These are phyloP conservation scores for Fereydounia khargensis DNA, from an alignment of 1,284 basidiomycete species.

Conservation along the genomic window DNA sequence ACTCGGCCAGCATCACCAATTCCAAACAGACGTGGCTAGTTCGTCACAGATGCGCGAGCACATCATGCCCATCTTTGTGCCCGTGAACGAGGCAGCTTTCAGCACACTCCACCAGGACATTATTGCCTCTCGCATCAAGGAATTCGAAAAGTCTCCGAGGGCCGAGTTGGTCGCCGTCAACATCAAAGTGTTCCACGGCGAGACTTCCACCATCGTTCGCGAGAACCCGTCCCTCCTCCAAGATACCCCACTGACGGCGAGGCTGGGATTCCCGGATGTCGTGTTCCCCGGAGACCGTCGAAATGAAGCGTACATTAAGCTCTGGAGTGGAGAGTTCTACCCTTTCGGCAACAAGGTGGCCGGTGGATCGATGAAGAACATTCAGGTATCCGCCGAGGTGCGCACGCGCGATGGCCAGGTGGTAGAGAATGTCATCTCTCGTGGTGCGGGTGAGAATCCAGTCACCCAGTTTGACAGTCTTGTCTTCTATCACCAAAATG, in stretches of 20 bases:
- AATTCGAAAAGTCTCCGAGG: constrained; percentile 81
- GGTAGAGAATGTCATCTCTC: constrained; percentile 73
- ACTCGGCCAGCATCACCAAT: constrained; percentile 65
- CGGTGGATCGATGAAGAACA: constrained; percentile 62
- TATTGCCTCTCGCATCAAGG: constrained; percentile 73
- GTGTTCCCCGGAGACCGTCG: constrained; percentile 89
- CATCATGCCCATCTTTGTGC: constrained; percentile 83
- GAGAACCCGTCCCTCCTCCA: constrained; percentile 85
- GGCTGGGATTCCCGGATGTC: constrained; percentile 94
- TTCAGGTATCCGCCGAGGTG: constrained; percentile 89
- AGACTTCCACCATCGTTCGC: constrained; percentile 70
- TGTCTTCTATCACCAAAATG: constrained; percentile 62
- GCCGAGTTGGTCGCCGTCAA: constrained; percentile 83
- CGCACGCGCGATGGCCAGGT: constrained; percentile 71
- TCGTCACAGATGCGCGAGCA: constrained; percentile 64
- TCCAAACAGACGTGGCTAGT: constrained; percentile 64
- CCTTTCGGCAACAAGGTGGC: constrained; percentile 44
- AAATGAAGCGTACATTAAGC: constrained; percentile 86
- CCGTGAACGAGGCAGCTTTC: constrained; percentile 77
- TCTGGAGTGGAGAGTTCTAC: constrained; percentile 52
- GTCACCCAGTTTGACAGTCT: constrained; percentile 82
- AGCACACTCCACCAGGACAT: constrained; percentile 94
- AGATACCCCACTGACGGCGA: constrained; percentile 75
- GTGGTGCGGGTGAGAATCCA: constrained; percentile 79
- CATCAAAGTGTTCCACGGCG: constrained; percentile 84